phyloP scores from a whole-genome alignment of 1,284 basidiomycete genomes.

The Rhodotorula mucilaginosa region DNA sequence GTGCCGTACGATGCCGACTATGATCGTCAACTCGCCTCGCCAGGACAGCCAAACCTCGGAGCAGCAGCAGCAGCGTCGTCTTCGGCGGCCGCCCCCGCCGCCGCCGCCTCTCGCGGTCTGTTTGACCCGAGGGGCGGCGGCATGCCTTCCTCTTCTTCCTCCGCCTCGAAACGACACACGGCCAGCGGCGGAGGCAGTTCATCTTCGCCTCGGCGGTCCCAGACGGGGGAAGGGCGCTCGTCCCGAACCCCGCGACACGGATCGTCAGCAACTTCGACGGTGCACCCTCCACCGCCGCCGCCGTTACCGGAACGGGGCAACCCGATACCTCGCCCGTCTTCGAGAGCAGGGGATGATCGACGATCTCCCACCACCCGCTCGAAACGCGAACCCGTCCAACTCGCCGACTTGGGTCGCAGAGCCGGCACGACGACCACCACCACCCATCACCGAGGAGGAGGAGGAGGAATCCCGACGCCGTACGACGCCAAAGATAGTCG shows the following conservation, averaged over 20 bases:
- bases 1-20: constrained; percentile 41
- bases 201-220: background rate
- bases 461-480: too few relatives aligned
- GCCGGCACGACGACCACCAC: background rate
- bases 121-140: constrained; percentile 25
- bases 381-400: constrained; percentile 34
- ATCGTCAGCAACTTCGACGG: background rate
- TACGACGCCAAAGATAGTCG: constrained; percentile 19
- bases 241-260: background rate
- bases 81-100: background rate
- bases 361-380: constrained; percentile 5
- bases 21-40: constrained; percentile 29
- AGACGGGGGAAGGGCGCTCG: background rate
- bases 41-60: background rate
- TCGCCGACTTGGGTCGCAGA: constrained; percentile 26
- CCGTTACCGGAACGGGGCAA: background rate
- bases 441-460: background rate
- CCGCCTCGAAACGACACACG: background rate
- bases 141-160: background rate
- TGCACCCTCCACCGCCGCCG: background rate
- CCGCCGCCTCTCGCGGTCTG: constrained; percentile 1
- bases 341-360: background rate
- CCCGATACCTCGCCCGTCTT: background rate
- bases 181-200: background rate
- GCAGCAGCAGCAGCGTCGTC: background rate